Percentiles rank a stretch among this genome's conserved stretches.
phyloP scores from a whole-genome alignment of 2,329 filamentous ascomycete genomes.

The Fusarium temperatum region DNA sequence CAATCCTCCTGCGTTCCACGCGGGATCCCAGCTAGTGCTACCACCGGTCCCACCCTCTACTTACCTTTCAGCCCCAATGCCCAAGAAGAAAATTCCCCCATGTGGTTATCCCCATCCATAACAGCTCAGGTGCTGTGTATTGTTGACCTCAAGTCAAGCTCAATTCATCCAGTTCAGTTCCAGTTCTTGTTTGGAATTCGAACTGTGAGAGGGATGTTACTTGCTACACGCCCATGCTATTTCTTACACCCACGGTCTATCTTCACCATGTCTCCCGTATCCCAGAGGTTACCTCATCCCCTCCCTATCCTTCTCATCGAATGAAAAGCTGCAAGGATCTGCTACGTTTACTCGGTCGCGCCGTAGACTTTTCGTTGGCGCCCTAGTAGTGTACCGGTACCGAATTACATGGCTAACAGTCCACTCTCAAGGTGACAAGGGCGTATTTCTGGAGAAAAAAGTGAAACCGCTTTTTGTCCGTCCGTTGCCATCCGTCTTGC shows the following conservation, averaged over 20 bases:
- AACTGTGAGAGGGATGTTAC: not conserved
- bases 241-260: not conserved
- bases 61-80: conserved; percentile 39
- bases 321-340: conserved; percentile 37
- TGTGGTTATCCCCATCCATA: conserved; percentile 38
- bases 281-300: conserved; percentile 31
- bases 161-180: not conserved
- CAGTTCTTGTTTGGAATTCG: not conserved
- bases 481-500: conserved; percentile 26
- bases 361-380: conserved; percentile 40
- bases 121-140: not conserved
- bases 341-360: conserved; percentile 37
- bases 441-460: conserved; percentile 24
- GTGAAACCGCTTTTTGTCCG: conserved; percentile 31
- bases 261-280: conserved; percentile 16
- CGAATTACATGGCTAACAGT: conserved; percentile 25
- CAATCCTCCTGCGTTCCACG: conserved; percentile 33
- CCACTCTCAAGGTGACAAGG: conserved; percentile 29
- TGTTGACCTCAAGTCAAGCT: conserved; percentile 16
- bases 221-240: conserved; percentile 3
- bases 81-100: conserved; percentile 34
- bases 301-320: conserved; percentile 16
- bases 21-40: conserved; percentile 31
- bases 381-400: conserved; percentile 18
- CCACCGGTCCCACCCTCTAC: conserved; percentile 24